Evolutionary conservation across 192 early-diverging fungal species (phyloP).

Genomic region (Mycoemilia scoparia): DNA sequence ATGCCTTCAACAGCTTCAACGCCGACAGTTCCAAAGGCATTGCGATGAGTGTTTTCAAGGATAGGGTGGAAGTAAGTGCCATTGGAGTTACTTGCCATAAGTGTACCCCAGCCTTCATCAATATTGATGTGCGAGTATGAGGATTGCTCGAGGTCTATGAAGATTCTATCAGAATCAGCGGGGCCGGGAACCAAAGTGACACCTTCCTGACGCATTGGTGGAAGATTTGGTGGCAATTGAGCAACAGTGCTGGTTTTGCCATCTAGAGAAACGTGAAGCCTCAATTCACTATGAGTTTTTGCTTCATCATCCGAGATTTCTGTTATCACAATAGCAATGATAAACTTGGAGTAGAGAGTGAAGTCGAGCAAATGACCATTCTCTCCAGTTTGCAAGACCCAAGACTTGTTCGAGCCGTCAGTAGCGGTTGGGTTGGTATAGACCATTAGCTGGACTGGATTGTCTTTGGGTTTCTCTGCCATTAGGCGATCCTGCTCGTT

Average conservation of each 20-base stretch:
- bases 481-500: conserved; percentile 28
- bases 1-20: conserved; percentile 82
- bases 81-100: conserved; percentile 81
- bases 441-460: conserved; percentile 52
- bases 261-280: conserved; percentile 55
- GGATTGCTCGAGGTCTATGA: conserved; percentile 60
- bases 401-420: conserved; percentile 2
- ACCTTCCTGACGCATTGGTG: conserved; percentile 52
- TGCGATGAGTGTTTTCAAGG: conserved; percentile 66
- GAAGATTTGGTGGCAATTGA: conserved; percentile 68
- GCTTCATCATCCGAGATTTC: conserved; percentile 6
- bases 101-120: conserved; percentile 23
- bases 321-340: conserved; percentile 13
- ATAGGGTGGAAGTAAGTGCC: conserved; percentile 60
- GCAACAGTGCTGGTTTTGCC: conserved; percentile 52
- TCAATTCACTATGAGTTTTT: conserved; percentile 20
- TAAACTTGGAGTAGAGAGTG: conserved; percentile 18
- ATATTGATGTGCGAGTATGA: conserved; percentile 13
- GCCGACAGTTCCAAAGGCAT: conserved; percentile 56
- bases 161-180: conserved; percentile 52
- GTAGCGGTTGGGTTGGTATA: conserved; percentile 13
- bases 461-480: conserved; percentile 18
- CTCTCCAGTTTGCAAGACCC: conserved; percentile 8
- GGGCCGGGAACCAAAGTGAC: conserved; percentile 77
- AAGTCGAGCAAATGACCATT: conserved; percentile 11